Evolutionary conservation across 768 basidiomycete species (phyloP).

Genomic region (Asterophora lycoperdoides): DNA sequence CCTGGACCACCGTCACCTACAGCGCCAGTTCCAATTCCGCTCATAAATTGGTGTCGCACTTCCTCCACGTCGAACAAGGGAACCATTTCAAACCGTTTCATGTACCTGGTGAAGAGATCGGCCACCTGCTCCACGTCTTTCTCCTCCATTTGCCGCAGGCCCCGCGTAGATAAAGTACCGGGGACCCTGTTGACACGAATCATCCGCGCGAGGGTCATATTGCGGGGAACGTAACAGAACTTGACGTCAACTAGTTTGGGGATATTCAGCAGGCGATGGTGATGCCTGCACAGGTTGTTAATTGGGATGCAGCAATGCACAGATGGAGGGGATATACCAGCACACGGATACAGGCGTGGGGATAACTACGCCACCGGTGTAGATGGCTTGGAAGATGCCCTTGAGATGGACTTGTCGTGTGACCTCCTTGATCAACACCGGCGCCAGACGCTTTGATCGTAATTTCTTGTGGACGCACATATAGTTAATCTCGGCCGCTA

Average conservation of each 20-base stretch:
- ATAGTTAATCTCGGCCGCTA: constrained; percentile 91
- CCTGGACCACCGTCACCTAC: constrained; percentile 45
- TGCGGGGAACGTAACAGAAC: constrained; percentile 84
- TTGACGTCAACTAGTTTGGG: constrained; percentile 87
- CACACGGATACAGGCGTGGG: constrained; percentile 92
- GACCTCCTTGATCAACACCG: constrained; percentile 96
- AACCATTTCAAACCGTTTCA: constrained; percentile 81
- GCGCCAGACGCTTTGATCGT: constrained; percentile 89
- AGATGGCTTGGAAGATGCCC: constrained; percentile 95
- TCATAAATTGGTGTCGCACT: constrained; percentile 80
- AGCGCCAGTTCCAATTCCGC: constrained; percentile 67
- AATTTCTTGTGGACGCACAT: constrained; percentile 97
- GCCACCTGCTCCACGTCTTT: constrained; percentile 68
- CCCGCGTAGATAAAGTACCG: constrained; percentile 44
- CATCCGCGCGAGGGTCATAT: constrained; percentile 90
- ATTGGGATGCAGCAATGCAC: constrained; percentile 7
- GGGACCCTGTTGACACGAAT: constrained; percentile 71
- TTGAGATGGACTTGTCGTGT: constrained; percentile 87
- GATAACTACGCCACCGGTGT: constrained; percentile 89
- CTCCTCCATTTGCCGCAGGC: constrained; percentile 86
- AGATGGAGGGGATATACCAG: constrained; percentile 44
- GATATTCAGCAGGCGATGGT: constrained; percentile 88
- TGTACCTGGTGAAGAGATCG: constrained; percentile 69
- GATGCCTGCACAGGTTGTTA: constrained; percentile 55
- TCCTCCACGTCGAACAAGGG: constrained; percentile 77